Base-by-base conservation (phyloP, 2,329 filamentous ascomycete genomes). In the Gliomastix tumulicola region DNA sequence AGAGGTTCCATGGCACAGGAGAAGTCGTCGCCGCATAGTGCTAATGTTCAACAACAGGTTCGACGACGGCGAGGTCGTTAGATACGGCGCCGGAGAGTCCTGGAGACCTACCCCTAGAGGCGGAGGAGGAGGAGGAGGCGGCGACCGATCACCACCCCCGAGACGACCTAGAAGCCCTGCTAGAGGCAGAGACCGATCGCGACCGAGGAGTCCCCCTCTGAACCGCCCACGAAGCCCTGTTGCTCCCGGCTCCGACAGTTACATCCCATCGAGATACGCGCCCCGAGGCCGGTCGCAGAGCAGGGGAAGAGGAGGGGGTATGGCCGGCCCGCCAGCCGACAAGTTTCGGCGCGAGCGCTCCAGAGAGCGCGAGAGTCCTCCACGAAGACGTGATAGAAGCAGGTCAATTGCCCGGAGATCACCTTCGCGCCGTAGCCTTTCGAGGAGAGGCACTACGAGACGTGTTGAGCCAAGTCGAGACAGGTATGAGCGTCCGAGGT, bases 81-180 rank as follows among this genome's bases (percentile, higher is more conserved):
- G 74, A 49, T 79, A 78, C 51, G 74, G 74, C 35, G 75, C 75
- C 11, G 74, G 74, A 40, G 74, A 79, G 55, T 77, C 73, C 25
- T 79, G 76, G 63, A 63, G 74, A 41, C 74, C 74, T 10, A 77
- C 71, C 40, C 75, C 74, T 35, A 57, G 68, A 37, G 61, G 58
- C 39, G 57, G 59, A 21, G 35, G 21, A 11, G 25, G 35, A 4
- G 35, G 31, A 18, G 12, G 22, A 13, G 23, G 23, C 17, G 54
- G 34, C 56, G 55, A 37, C 53, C 55, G 7, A 28, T 47, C 18
- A 8, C 40, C 41, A 21, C 38, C 41, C 36, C 22, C 35, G 37
- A 21, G 42, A 42, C 42, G 28, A 12, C 31, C 34, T 23, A 19
- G 41, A 33, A 37, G 41, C 18, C 38, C 31, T 13, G 17, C 20